These are phyloP conservation scores for Dissophora globulifera DNA, from an alignment of 192 early-diverging fungal species.

Conservation along the genomic window DNA sequence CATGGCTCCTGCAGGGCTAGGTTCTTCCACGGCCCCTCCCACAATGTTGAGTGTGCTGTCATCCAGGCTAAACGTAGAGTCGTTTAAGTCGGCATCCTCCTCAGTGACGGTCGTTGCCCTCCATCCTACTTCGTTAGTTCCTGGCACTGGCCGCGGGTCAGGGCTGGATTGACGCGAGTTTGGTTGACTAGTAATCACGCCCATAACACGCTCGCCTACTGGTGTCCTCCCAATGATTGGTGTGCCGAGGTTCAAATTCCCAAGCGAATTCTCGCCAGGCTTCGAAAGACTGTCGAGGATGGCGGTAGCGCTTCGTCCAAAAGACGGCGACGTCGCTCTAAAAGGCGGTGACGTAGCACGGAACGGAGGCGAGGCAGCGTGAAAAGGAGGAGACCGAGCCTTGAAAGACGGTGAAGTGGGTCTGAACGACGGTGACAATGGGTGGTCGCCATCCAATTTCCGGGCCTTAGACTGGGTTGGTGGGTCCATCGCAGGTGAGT, in stretches of 20 bases:
- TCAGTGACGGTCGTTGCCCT: too few species aligned
- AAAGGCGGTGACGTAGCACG: constrained; percentile 7
- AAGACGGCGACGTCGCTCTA: constrained; percentile 10
- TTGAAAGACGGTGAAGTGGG: not conserved
- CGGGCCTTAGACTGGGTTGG: constrained; percentile 32
- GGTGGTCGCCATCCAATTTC: constrained; percentile 28
- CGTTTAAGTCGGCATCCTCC: not conserved
- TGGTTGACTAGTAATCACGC: constrained; percentile 42
- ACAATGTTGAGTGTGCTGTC: not conserved
- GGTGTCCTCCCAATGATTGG: constrained; percentile 15
- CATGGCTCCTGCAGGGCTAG: constrained; percentile 11
- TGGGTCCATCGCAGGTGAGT: constrained; percentile 13
- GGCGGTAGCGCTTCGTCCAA: constrained; percentile 18
- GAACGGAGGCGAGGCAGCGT: constrained; percentile 1
- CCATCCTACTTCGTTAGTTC: too few species aligned
- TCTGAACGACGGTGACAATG: constrained; percentile 13
- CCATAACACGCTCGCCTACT: constrained; percentile 38
- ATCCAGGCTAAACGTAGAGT: not conserved
- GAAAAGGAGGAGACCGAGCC: constrained; percentile 2
- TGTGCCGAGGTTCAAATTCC: constrained; percentile 30
- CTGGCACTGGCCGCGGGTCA: not conserved
- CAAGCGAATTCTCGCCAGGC: constrained; percentile 38
- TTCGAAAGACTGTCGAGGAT: constrained; percentile 44
- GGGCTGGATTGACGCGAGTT: constrained; percentile 40
- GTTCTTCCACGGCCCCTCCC: not conserved